These are phyloP conservation scores for Tetrapyrgos nigripes DNA, from an alignment of 1,284 basidiomycete species.

Conservation along the genomic window DNA sequence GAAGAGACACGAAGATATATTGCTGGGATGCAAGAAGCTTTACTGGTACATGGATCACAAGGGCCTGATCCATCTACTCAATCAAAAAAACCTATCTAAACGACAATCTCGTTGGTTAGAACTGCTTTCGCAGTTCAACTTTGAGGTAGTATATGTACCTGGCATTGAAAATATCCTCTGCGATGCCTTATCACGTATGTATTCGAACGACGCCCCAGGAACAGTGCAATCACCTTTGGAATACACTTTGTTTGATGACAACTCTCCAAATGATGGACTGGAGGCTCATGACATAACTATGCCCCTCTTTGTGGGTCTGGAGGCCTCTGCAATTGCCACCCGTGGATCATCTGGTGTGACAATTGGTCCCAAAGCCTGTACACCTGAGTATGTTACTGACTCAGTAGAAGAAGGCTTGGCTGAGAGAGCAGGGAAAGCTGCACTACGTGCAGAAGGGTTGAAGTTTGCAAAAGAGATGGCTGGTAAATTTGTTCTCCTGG, in stretches of 20 bases:
- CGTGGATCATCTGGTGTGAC: too few relatives aligned
- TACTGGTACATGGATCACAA: conserved; percentile 37
- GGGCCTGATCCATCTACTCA: conserved; percentile 26
- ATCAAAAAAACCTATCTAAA: conserved; percentile 32
- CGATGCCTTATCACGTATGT: conserved; percentile 23
- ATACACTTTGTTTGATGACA: conserved; percentile 11
- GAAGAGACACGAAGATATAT: conserved; percentile 24
- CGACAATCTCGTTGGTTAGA: conserved; percentile 39
- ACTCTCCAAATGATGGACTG: conserved; percentile 2
- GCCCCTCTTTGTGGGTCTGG: conserved; percentile 1
- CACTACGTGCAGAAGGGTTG: too few relatives aligned
- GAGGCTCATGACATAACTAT: not conserved
- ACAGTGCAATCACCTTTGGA: conserved; percentile 17
- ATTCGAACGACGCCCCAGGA: conserved; percentile 12
- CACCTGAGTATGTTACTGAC: too few relatives aligned
- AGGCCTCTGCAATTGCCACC: not conserved
- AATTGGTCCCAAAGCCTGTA: too few relatives aligned
- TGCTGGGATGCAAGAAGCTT: conserved; percentile 28
- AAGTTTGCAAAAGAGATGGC: not conserved
- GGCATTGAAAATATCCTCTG: conserved; percentile 22
- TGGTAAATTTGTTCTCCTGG: not conserved
- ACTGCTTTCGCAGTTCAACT: conserved; percentile 25
- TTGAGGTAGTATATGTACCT: conserved; percentile 21
- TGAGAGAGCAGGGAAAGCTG: too few relatives aligned
- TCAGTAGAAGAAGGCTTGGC: too few relatives aligned